Percentiles rank a stretch among this genome's conserved stretches.
These are phyloP conservation scores for Thuja plicata DNA, from an alignment of 83 land plant genomes.

Conservation along the genomic window DNA sequence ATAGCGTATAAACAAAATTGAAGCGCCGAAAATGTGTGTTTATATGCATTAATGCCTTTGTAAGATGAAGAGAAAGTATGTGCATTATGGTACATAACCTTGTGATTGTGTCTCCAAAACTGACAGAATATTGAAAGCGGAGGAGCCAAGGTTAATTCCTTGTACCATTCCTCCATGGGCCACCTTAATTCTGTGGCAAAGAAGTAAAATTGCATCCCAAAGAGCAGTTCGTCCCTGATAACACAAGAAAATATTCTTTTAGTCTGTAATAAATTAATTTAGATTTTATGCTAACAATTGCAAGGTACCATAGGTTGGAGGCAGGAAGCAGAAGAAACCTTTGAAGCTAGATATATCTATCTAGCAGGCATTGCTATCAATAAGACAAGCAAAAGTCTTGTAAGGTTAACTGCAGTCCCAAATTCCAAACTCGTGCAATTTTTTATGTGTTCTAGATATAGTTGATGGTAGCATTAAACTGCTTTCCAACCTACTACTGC, in stretches of 20 bases:
- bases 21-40: not conserved
- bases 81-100: conserved; percentile 21
- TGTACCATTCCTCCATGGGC: conserved; percentile 81
- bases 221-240: conserved; percentile 93
- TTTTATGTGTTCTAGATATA: not conserved
- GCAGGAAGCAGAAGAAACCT: not conserved
- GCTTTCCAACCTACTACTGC: not conserved
- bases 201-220: conserved; percentile 91
- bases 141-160: conserved; percentile 88
- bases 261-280: not conserved
- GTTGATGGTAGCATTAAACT: not conserved
- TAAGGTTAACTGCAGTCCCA: not conserved
- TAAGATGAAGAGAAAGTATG: not conserved
- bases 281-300: not conserved
- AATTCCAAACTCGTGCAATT: not conserved
- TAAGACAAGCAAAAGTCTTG: not conserved
- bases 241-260: not conserved
- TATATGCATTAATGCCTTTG: not conserved
- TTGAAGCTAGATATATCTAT: not conserved
- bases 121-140: conserved; percentile 80
- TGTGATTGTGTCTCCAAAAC: conserved; percentile 58
- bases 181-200: conserved; percentile 69
- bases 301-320: not conserved
- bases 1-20: not conserved
- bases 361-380: not conserved